A percentile compares a stretch with the other conserved stretches of the same genome.
Evolutionary conservation across 2,329 filamentous ascomycete species (phyloP).

Genomic region (Capronia epimyces): DNA sequence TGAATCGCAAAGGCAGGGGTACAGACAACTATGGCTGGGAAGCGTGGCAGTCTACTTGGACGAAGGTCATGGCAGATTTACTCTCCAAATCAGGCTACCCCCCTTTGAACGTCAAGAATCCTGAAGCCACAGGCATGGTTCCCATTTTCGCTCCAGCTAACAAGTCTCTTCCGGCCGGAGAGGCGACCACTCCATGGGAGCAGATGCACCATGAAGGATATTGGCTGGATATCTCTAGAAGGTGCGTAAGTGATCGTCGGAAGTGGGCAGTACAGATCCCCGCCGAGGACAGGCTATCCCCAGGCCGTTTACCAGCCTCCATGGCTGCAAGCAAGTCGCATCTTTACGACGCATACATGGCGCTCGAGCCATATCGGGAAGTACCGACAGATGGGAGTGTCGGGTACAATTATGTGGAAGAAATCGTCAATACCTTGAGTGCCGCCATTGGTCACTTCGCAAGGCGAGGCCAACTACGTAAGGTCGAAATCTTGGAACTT

Average conservation of each 20-base stretch:
- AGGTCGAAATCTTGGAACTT: conserved; percentile 51
- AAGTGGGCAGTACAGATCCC: conserved; percentile 52
- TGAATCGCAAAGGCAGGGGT: conserved; percentile 78
- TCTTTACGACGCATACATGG: conserved; percentile 57
- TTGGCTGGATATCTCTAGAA: conserved; percentile 53
- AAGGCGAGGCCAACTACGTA: conserved; percentile 48
- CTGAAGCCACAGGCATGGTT: conserved; percentile 30
- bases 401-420: conserved; percentile 48
- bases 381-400: conserved; percentile 40
- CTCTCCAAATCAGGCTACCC: conserved; percentile 50
- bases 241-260: conserved; percentile 48
- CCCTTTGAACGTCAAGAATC: conserved; percentile 31
- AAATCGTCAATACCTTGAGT: conserved; percentile 47
- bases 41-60: conserved; percentile 81
- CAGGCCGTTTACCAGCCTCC: conserved; percentile 52
- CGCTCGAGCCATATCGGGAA: conserved; percentile 55
- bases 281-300: conserved; percentile 53
- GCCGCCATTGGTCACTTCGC: conserved; percentile 48
- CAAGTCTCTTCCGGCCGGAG: conserved; percentile 45
- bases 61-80: conserved; percentile 56
- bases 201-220: conserved; percentile 58
- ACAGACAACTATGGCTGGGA: conserved; percentile 88
- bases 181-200: conserved; percentile 54
- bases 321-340: conserved; percentile 50
- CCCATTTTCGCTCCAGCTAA: conserved; percentile 44